Percentiles rank a stretch among this genome's conserved stretches.
These are phyloP conservation scores for Chamaecrista fasciculata DNA, from an alignment of 306 rosid species.

Conservation along the genomic window DNA sequence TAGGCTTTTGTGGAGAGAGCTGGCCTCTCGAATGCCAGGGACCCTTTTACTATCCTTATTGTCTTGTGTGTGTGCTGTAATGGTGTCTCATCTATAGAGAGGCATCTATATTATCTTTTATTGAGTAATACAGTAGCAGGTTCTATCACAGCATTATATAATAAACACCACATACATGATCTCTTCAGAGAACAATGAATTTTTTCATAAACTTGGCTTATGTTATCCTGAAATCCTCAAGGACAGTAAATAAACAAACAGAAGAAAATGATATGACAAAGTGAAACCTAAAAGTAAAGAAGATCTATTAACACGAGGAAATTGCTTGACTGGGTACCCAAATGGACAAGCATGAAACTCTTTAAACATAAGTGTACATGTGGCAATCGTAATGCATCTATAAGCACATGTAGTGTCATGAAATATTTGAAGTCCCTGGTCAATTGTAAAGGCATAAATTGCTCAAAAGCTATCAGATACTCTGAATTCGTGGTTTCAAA, in stretches of 20 bases:
- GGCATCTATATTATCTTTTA: no score
- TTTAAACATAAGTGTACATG: not conserved
- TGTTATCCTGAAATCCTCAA: conserved; percentile 9
- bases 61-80: no score
- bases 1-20: no score
- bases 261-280: not conserved
- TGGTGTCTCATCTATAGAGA: no score
- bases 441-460: not conserved
- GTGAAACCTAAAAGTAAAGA: not conserved
- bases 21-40: no score
- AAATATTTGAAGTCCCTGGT: not conserved
- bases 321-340: not conserved
- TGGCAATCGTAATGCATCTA: conserved; percentile 9
- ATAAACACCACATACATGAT: not conserved
- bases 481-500: not conserved
- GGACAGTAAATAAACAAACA: not conserved
- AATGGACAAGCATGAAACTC: conserved; percentile 3
- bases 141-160: no score
- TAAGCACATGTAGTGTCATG: not conserved
- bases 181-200: not conserved
- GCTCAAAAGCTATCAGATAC: not conserved
- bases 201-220: not conserved
- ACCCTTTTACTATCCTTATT: no score
- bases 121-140: no score
- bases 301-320: conserved; percentile 1